phyloP scores from a whole-genome alignment of 2,329 filamentous ascomycete genomes.

The Calycina herbarum region DNA sequence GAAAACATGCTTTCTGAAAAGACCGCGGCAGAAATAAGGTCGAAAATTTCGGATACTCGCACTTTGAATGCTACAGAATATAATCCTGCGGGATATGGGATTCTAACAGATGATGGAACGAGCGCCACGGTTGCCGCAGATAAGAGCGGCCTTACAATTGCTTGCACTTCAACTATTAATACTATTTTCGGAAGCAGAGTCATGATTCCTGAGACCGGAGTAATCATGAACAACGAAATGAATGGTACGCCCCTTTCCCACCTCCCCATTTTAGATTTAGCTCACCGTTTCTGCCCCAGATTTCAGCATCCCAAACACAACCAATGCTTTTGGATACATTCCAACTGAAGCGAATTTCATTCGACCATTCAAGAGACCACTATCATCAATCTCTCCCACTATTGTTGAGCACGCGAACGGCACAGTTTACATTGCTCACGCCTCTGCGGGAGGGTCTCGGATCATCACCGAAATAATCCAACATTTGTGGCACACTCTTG shows the following conservation, averaged over 20 bases:
- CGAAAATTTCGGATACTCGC: conserved; percentile 56
- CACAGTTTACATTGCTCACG: conserved; percentile 58
- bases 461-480: conserved; percentile 70
- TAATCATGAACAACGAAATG: conserved; percentile 67
- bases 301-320: conserved; percentile 63
- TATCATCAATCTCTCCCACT: conserved; percentile 63
- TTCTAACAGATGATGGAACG: conserved; percentile 50
- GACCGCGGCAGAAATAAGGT: conserved; percentile 53
- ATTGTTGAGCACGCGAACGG: conserved; percentile 62
- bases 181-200: conserved; percentile 63
- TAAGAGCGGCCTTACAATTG: conserved; percentile 59
- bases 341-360: conserved; percentile 66
- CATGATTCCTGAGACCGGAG: conserved; percentile 65
- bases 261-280: conserved; percentile 2
- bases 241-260: conserved; percentile 47
- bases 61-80: conserved; percentile 63
- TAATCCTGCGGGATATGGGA: conserved; percentile 60
- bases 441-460: conserved; percentile 63
- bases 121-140: conserved; percentile 57
- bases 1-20: conserved; percentile 50
- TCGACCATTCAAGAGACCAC: conserved; percentile 62
- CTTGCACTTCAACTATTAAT: conserved; percentile 67
- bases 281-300: conserved; percentile 41
- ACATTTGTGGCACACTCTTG: conserved; percentile 62
- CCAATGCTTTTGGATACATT: conserved; percentile 67